Percentiles rank a stretch among this genome's conserved stretches.
Conservation (phyloP, 352 stramenopile genomes). For the Saprolegnia diclina region DNA sequence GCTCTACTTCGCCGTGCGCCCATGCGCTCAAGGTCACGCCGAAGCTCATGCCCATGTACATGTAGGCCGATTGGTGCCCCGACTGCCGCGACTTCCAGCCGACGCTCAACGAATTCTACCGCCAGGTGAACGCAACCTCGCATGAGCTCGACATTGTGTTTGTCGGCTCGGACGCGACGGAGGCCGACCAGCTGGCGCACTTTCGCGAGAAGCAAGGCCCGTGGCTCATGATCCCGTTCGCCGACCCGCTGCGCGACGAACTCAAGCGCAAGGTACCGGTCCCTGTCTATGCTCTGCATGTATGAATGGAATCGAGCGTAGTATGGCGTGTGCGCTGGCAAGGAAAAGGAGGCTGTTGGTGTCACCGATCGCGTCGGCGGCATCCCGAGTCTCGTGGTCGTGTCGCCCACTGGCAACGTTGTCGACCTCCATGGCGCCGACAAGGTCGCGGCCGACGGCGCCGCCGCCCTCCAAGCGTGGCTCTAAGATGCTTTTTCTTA, state of each 20-base stretch:
- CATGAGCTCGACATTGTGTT: conserved; percentile 67
- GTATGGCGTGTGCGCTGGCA: conserved; percentile 67
- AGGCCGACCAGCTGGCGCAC: conserved; percentile 50
- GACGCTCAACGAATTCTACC: conserved; percentile 66
- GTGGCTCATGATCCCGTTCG: conserved; percentile 75
- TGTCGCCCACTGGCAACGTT: conserved; percentile 51
- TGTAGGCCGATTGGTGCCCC: conserved; percentile 76
- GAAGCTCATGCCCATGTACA: neutral
- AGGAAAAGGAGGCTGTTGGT: conserved; percentile 49
- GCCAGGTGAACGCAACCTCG: conserved; percentile 37
- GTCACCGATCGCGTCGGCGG: conserved; percentile 57
- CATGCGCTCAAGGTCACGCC: neutral
- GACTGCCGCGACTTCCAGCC: conserved; percentile 78
- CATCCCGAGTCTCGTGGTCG: conserved; percentile 72
- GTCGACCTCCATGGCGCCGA: conserved; percentile 60
- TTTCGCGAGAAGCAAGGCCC: conserved; percentile 63
- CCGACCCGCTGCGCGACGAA: conserved; percentile 47
- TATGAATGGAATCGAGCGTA: conserved; percentile 22
- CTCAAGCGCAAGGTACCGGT: conserved; percentile 65
- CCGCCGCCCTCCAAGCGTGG: conserved; percentile 11
- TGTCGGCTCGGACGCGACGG: conserved; percentile 61
- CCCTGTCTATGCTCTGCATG: neutral
- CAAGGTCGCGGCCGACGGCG: conserved; percentile 40
- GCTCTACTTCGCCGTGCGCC: conserved; percentile 67
- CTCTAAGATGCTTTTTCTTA: neutral